These are phyloP conservation scores for Starmerella roubikii DNA, from an alignment of 805 yeast species.

Conservation along the genomic window DNA sequence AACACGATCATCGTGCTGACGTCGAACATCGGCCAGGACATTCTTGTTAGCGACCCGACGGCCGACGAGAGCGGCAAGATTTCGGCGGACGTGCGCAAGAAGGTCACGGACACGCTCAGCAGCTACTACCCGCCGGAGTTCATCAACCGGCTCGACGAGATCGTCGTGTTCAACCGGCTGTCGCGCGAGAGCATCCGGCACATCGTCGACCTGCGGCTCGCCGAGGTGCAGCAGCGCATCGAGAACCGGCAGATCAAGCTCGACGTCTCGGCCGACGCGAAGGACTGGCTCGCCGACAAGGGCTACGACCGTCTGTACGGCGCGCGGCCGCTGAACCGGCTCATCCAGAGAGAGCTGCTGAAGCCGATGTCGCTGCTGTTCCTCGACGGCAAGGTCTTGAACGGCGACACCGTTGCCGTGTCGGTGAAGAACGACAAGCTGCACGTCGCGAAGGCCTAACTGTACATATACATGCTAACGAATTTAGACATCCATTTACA, in stretches of 20 bases:
- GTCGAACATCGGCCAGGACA: constrained; percentile 89
- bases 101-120: constrained; percentile 57
- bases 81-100: constrained; percentile 36
- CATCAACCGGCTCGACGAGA: constrained; percentile 84
- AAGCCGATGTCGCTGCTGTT: constrained; percentile 76
- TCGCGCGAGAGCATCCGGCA: constrained; percentile 59
- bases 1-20: constrained; percentile 95
- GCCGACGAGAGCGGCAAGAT: constrained; percentile 44
- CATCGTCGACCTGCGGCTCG: constrained; percentile 74
- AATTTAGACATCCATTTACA: too few species aligned
- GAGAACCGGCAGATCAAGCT: constrained; percentile 60
- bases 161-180: constrained; percentile 82
- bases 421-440: constrained; percentile 34
- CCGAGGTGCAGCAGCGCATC: constrained; percentile 68
- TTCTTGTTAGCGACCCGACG: constrained; percentile 47
- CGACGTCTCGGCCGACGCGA: constrained; percentile 46
- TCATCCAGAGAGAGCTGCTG: constrained; percentile 68
- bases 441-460: too few species aligned
- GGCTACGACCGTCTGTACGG: constrained; percentile 92
- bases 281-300: constrained; percentile 61
- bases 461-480: too few species aligned
- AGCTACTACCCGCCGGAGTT: constrained; percentile 84
- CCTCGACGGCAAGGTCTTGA: constrained; percentile 63
- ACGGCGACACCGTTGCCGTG: constrained; percentile 43
- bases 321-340: constrained; percentile 88